Evolutionary conservation across 2,329 filamentous ascomycete genomes (phyloP).

Genomic region (Diaporthe helianthi): DNA sequence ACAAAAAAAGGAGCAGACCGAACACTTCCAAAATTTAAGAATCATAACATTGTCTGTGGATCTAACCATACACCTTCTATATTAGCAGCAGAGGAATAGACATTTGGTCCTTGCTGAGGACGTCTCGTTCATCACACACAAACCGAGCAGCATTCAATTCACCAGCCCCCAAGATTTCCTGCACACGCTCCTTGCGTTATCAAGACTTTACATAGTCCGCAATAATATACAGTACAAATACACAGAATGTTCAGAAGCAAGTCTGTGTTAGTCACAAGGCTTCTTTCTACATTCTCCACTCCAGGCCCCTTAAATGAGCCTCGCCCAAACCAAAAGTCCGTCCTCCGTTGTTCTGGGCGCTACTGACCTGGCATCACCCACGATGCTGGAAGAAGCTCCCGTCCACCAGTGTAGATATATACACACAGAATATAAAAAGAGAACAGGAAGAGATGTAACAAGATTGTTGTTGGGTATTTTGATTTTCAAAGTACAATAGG

Average conservation of each 20-base stretch:
- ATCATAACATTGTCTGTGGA: too few relatives aligned
- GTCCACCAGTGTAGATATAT: slow-evolving; percentile 3
- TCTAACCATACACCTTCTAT: not conserved
- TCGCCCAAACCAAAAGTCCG: not conserved
- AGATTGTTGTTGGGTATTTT: slow-evolving; percentile 16
- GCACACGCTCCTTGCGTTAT: not conserved
- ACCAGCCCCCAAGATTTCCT: not conserved
- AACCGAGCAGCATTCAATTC: not conserved
- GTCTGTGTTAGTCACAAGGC: not conserved
- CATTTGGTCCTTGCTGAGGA: not conserved
- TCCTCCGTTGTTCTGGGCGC: not conserved
- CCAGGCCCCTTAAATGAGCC: not conserved
- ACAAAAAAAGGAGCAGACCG: not conserved
- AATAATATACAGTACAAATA: slow-evolving; percentile 19
- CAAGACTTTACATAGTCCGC: not conserved
- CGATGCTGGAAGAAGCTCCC: not conserved
- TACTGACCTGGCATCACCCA: not conserved
- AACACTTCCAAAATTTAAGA: not conserved
- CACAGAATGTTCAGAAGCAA: not conserved
- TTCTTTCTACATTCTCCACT: not conserved
- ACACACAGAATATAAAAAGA: not conserved
- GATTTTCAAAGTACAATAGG: slow-evolving; percentile 20
- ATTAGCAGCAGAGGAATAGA: not conserved
- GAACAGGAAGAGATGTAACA: not conserved
- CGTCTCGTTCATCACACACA: not conserved